Evolutionary conservation across 2,329 filamentous ascomycete genomes (phyloP), one percentile per base, ranked within the genome.

Genomic region (Hymenoscyphus fraxineus): DNA sequence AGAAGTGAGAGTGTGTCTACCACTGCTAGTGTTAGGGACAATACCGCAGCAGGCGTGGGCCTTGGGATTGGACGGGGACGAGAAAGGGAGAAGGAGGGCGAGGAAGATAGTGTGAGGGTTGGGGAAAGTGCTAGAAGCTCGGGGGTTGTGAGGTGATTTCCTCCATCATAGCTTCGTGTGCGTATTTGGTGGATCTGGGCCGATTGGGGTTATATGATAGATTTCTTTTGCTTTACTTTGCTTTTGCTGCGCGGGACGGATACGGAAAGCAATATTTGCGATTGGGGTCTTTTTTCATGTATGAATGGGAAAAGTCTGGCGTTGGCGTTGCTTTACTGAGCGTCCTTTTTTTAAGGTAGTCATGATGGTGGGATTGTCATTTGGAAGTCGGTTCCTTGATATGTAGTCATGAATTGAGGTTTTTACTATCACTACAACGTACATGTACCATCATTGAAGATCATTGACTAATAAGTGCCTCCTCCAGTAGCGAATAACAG

Each of bases 81-180:
- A 7, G 80, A 81, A 12, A 75, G 80, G 9, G 80, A 83, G 59
- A 77, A 65, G 57, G 67, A 69, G 13, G 66, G 41, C 7, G 85
- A 87, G 58, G 85, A 87, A 55, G 84, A 87, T 58, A 85, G 86
- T 72, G 75, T 88, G 55, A 80, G 80, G 60, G 84, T 88, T 35
- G 85, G 85, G 1, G 85, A 88, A 77, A 88, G 85, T 67, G 85
- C 85, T 0, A 83, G 84, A 1, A 86, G 83, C 69, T 61, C 68
- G 13, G 76, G 78, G 0, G 78, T 78, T 61, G 51, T 65, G 59
- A 64, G 63, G 47, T 67, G 59, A 66, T 59, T 51, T 51, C 12
- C 44, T 51, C 9, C 3, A 51, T 27, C 27, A 27, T 3, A 27
- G 3, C 27, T 27, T 27, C 27, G 27, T 27, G 3, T 27, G 27